Percentiles rank a stretch among this genome's conserved stretches.
phyloP scores from a whole-genome alignment of 371 early-diverging fungal species.

The Rhizopus sp. region DNA sequence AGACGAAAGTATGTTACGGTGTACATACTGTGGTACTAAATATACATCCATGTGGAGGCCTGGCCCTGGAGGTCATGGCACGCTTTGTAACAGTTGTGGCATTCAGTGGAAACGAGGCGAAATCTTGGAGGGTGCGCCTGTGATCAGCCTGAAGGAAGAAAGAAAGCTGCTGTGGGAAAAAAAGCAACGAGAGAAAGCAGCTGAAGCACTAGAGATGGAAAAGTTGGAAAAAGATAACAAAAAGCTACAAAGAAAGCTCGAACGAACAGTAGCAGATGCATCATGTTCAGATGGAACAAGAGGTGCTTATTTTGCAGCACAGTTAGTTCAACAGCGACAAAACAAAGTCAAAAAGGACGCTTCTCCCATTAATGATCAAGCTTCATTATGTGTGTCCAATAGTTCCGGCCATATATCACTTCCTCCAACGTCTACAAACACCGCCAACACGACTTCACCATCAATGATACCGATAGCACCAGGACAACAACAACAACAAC shows the following conservation, averaged over 20 bases:
- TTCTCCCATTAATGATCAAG: neutral
- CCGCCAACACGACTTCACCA: slow-evolving; percentile 2
- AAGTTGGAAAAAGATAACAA: slow-evolving; percentile 23
- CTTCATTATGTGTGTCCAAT: neutral
- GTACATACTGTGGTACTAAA: slow-evolving; percentile 46
- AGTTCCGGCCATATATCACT: slow-evolving; percentile 1
- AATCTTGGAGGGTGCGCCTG: slow-evolving; percentile 47
- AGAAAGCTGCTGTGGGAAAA: slow-evolving; percentile 23
- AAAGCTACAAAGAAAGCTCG: slow-evolving; percentile 11
- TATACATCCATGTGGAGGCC: slow-evolving; percentile 49
- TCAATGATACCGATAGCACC: slow-evolving; percentile 11
- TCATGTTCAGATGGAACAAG: slow-evolving; percentile 1
- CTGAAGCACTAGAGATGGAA: slow-evolving; percentile 23
- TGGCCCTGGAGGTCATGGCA: slow-evolving; percentile 46
- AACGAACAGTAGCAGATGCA: slow-evolving; percentile 1
- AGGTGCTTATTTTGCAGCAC: slow-evolving; percentile 8
- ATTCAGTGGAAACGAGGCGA: slow-evolving; percentile 57
- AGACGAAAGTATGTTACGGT: slow-evolving; percentile 41
- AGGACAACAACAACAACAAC: slow-evolving; percentile 21
- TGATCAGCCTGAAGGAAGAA: slow-evolving; percentile 36
- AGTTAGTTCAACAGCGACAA: slow-evolving; percentile 20
- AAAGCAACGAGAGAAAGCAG: slow-evolving; percentile 18
- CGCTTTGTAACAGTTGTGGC: slow-evolving; percentile 53
- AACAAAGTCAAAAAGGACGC: slow-evolving; percentile 4
- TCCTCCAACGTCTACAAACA: neutral